phyloP scores from a whole-genome alignment of 73 alveolate species.

The Stentor roeselii region DNA sequence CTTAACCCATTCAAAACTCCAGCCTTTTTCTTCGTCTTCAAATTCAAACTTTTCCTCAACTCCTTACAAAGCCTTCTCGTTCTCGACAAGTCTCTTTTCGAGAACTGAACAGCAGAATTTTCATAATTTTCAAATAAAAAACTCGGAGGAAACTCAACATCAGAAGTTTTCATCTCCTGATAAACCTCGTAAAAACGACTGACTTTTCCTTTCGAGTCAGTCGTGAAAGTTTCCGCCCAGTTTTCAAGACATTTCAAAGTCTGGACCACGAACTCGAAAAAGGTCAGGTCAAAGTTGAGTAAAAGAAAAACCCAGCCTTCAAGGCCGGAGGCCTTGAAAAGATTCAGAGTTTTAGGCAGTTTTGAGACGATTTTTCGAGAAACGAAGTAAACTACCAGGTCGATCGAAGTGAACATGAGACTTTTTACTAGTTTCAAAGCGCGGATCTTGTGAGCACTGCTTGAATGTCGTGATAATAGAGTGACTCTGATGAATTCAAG shows the following conservation, averaged over 20 bases:
- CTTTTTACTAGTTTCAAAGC: no score
- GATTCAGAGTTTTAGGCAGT: neutral
- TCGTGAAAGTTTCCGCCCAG: neutral
- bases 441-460: neutral
- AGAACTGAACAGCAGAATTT: neutral
- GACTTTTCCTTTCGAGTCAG: neutral
- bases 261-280: neutral
- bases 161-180: neutral
- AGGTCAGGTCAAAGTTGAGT: neutral
- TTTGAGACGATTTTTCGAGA: neutral
- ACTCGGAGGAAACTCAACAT: neutral
- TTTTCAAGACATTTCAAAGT: neutral
- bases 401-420: neutral
- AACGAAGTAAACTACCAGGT: neutral
- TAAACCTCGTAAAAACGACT: neutral
- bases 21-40: neutral
- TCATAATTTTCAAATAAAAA: neutral
- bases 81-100: neutral
- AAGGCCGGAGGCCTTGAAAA: neutral
- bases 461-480: neutral
- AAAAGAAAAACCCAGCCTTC: neutral
- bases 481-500: neutral
- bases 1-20: no score
- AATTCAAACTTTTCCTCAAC: no score
- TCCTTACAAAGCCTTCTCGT: neutral